Percentiles rank a stretch among this genome's conserved stretches.
Evolutionary conservation across 768 basidiomycete species (phyloP).

Genomic region (Royoungia palumana): DNA sequence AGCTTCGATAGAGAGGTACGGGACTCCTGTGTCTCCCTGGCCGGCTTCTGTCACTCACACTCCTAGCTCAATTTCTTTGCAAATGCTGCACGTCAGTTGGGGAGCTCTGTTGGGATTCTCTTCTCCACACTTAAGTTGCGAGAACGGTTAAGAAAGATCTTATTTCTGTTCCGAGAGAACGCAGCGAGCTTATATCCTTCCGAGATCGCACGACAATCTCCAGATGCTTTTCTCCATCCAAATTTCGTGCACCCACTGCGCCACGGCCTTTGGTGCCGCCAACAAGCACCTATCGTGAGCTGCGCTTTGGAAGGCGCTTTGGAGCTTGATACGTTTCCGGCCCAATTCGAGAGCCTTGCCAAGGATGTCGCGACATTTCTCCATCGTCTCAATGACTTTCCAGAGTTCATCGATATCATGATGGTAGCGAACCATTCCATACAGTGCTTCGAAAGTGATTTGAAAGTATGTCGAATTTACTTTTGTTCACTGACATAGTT

Average conservation of each 20-base stretch:
- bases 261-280: slow-evolving; percentile 31
- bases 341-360: slow-evolving; percentile 45
- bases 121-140: slow-evolving; percentile 52
- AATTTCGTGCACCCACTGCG: slow-evolving; percentile 33
- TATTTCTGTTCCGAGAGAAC: slow-evolving; percentile 52
- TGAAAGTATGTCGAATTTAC: slow-evolving; percentile 37
- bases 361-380: slow-evolving; percentile 51
- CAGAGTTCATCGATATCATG: slow-evolving; percentile 53
- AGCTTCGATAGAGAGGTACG: slow-evolving; percentile 48
- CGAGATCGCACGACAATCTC: slow-evolving; percentile 39
- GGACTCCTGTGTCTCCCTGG: background rate
- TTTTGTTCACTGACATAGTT: background rate
- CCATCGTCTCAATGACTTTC: slow-evolving; percentile 53
- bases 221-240: slow-evolving; percentile 37
- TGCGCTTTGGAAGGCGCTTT: slow-evolving; percentile 39
- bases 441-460: slow-evolving; percentile 46
- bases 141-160: slow-evolving; percentile 47
- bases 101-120: slow-evolving; percentile 54
- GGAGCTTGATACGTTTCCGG: slow-evolving; percentile 47
- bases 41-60: slow-evolving; percentile 9
- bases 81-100: slow-evolving; percentile 54
- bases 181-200: slow-evolving; percentile 53
- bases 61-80: slow-evolving; percentile 48
- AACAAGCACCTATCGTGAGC: slow-evolving; percentile 34
- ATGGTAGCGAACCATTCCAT: slow-evolving; percentile 51